phyloP scores from a whole-genome alignment of 208 protist genomes.

The Wallacemonas collosoma region DNA sequence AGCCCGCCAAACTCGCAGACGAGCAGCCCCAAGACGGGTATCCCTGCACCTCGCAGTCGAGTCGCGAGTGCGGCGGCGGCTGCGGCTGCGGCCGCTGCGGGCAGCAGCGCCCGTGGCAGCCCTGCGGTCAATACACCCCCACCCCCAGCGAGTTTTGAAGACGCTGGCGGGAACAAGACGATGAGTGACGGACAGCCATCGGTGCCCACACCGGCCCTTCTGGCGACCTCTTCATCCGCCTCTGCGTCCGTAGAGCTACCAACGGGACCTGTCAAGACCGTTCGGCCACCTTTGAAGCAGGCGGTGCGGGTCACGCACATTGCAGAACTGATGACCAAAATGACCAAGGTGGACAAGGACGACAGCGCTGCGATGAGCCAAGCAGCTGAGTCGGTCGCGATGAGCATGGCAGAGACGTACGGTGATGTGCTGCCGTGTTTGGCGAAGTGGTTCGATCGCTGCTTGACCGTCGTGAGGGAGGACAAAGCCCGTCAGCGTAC shows the following conservation, averaged over 20 bases:
- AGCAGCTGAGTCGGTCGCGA: constrained; percentile 33
- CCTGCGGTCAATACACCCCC: not conserved
- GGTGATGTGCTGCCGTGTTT: constrained; percentile 46
- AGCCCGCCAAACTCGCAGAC: not conserved
- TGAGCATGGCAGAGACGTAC: constrained; percentile 45
- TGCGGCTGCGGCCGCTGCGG: not conserved
- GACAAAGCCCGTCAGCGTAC: constrained; percentile 58
- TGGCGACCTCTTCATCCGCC: no score
- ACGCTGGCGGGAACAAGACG: not conserved
- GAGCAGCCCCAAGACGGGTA: constrained; percentile 11
- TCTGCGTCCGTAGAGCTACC: not conserved
- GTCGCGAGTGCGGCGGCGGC: constrained; percentile 8
- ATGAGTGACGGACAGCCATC: not conserved
- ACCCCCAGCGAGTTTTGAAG: not conserved
- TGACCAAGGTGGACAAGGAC: constrained; percentile 23
- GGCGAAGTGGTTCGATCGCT: constrained; percentile 60
- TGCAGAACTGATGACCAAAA: constrained; percentile 60
- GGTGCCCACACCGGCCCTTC: not conserved
- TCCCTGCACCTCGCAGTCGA: constrained; percentile 4
- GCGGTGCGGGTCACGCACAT: constrained; percentile 40
- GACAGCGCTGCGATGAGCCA: constrained; percentile 5
- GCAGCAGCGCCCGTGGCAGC: not conserved
- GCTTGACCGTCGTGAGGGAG: constrained; percentile 70
- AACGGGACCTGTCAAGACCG: not conserved
- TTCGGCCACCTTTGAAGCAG: constrained; percentile 22